Evolutionary conservation across 2,329 filamentous ascomycete species (phyloP).

Genomic region (Penicillium hesseltinei): DNA sequence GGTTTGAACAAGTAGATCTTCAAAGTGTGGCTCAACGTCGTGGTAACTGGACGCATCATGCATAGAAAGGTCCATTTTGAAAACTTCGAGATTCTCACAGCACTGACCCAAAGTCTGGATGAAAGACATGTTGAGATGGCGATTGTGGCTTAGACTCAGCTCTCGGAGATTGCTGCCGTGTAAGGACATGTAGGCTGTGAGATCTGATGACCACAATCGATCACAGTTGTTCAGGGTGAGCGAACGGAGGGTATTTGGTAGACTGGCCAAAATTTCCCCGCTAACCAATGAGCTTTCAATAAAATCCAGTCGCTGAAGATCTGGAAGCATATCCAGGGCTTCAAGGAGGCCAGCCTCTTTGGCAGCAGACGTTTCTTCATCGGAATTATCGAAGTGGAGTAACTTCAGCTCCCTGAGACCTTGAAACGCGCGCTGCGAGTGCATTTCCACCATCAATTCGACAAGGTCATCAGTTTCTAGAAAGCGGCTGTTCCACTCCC

Average conservation of each 20-base stretch:
- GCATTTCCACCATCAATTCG: conserved; percentile 52
- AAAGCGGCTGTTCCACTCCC: conserved; percentile 58
- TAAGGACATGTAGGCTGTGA: conserved; percentile 63
- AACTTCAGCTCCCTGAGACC: conserved; percentile 37
- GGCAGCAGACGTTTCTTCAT: conserved; percentile 41
- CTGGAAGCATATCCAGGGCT: conserved; percentile 58
- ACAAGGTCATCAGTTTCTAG: conserved; percentile 37
- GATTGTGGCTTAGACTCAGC: conserved; percentile 74
- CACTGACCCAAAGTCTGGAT: conserved; percentile 62
- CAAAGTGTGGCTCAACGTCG: conserved; percentile 73
- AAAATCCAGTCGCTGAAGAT: conserved; percentile 67
- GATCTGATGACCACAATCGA: conserved; percentile 65
- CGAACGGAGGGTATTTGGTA: conserved; percentile 65
- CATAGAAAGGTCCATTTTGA: conserved; percentile 77
- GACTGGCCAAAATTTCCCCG: conserved; percentile 62
- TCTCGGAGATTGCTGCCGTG: conserved; percentile 67
- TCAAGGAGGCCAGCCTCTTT: conserved; percentile 40
- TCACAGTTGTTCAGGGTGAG: conserved; percentile 79
- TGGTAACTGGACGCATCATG: conserved; percentile 66
- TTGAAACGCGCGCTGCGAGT: conserved; percentile 57
- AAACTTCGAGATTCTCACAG: conserved; percentile 68
- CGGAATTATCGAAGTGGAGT: conserved; percentile 39
- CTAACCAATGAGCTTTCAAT: conserved; percentile 73
- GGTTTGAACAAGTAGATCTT: conserved; percentile 55
- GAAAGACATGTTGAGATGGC: conserved; percentile 73